A percentile compares a stretch with the other conserved stretches of the same genome.
Evolutionary conservation across 768 basidiomycete genomes (phyloP).

Genomic region (Rhizopogon rudus): DNA sequence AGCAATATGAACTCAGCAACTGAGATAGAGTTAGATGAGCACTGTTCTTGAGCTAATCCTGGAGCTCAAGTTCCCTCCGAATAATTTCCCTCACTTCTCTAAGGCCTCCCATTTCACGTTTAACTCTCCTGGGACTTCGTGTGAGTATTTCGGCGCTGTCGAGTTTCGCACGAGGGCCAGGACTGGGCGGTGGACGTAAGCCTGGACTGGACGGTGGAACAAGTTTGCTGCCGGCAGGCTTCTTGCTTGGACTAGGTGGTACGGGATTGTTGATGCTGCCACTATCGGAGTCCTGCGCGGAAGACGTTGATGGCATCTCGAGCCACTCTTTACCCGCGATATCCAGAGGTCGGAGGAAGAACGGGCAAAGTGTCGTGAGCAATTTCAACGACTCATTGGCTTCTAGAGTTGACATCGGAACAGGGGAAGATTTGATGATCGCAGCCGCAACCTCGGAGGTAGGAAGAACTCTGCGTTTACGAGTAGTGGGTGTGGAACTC

Average conservation of each 20-base stretch:
- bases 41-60: slow-evolving; percentile 35
- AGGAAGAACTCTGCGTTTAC: slow-evolving; percentile 71
- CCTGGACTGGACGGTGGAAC: slow-evolving; percentile 31
- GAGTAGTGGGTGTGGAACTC: slow-evolving; percentile 46
- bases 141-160: slow-evolving; percentile 60
- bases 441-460: slow-evolving; percentile 61
- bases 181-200: slow-evolving; percentile 37
- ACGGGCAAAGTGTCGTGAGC: slow-evolving; percentile 68
- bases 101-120: slow-evolving; percentile 66
- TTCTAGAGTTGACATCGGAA: slow-evolving; percentile 74
- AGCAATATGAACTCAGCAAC: slow-evolving; percentile 16
- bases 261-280: slow-evolving; percentile 4
- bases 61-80: slow-evolving; percentile 68
- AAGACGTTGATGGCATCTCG: slow-evolving; percentile 37
- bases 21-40: slow-evolving; percentile 7
- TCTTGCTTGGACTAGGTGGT: slow-evolving; percentile 37
- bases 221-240: slow-evolving; percentile 10
- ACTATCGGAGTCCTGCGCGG: slow-evolving; percentile 12
- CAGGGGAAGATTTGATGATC: slow-evolving; percentile 74
- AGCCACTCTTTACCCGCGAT: slow-evolving; percentile 54
- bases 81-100: slow-evolving; percentile 81
- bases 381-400: slow-evolving; percentile 70
- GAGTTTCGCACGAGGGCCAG: slow-evolving; percentile 44
- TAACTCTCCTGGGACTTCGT: slow-evolving; percentile 70
- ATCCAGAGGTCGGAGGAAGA: slow-evolving; percentile 65